These are phyloP conservation scores for Aspergillus pseudoviridinutans DNA, from an alignment of 2,329 filamentous ascomycete species.

Conservation along the genomic window DNA sequence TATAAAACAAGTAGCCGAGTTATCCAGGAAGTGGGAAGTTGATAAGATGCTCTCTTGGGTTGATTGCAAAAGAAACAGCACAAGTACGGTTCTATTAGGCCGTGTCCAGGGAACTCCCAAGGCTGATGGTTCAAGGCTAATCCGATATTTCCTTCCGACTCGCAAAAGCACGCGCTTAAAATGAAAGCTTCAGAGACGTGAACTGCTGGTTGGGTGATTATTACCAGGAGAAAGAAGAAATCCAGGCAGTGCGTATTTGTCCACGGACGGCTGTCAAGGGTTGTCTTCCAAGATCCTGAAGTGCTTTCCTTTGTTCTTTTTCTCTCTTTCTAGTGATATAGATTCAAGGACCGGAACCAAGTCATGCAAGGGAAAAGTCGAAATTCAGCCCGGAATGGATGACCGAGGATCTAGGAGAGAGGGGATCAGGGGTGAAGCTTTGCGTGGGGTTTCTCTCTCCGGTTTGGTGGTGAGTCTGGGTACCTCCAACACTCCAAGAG, in stretches of 20 bases:
- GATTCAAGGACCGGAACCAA: neutral
- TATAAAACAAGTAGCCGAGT: constrained; percentile 12
- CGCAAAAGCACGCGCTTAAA: constrained; percentile 9
- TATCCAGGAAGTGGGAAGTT: constrained; percentile 15
- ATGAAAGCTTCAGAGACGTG: constrained; percentile 14
- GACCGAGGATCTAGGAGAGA: constrained; percentile 8
- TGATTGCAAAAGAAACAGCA: constrained; percentile 20
- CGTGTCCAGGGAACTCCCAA: constrained; percentile 21
- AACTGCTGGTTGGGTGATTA: constrained; percentile 11
- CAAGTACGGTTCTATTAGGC: constrained; percentile 21
- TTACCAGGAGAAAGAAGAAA: constrained; percentile 12
- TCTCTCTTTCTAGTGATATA: neutral
- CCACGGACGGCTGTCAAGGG: constrained; percentile 11
- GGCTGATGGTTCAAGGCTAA: constrained; percentile 18
- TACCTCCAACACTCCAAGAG: constrained; percentile 7
- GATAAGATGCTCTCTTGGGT: constrained; percentile 11
- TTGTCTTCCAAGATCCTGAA: constrained; percentile 4
- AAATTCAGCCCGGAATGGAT: constrained; percentile 21
- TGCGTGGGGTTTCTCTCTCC: constrained; percentile 6
- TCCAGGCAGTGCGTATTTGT: constrained; percentile 14
- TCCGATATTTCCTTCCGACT: constrained; percentile 12
- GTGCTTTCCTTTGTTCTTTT: constrained; percentile 5
- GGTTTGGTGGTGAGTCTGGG: constrained; percentile 2
- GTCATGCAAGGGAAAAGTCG: constrained; percentile 7
- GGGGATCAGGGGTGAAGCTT: neutral